phyloP scores from a whole-genome alignment of 306 rosid species.

The Trifolium fragiferum region DNA sequence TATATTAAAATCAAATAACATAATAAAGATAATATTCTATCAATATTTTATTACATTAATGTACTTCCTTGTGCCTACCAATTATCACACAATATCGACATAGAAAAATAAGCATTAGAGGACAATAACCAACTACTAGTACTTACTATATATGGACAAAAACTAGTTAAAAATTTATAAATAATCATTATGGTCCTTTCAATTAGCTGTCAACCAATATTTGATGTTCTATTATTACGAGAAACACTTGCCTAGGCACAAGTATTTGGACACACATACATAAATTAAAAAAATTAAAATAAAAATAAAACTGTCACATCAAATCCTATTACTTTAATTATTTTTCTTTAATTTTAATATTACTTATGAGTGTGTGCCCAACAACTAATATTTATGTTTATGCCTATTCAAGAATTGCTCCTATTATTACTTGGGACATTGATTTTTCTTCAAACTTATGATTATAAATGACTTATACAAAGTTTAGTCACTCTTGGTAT shows the following conservation, averaged over 20 bases:
- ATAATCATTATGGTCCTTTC: not conserved
- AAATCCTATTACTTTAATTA: no score
- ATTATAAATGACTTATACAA: conserved; percentile 1
- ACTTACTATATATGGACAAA: conserved; percentile 13
- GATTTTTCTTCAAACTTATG: conserved; percentile 4
- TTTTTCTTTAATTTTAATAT: no score
- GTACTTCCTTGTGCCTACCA: not conserved
- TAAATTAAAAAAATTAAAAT: no score
- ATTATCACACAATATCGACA: not conserved
- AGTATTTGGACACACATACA: no score
- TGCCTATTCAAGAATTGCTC: no score
- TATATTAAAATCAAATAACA: no score
- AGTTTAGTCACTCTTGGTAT: not conserved
- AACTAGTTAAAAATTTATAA: not conserved
- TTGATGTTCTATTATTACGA: conserved; percentile 20
- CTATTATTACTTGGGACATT: conserved; percentile 3
- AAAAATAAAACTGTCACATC: no score
- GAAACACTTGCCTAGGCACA: no score
- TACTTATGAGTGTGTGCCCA: no score
- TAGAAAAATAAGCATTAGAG: not conserved
- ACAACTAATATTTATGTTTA: no score
- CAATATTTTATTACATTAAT: not conserved
- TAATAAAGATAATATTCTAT: not conserved
- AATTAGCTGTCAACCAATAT: conserved; percentile 48
- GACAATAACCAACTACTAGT: not conserved